Conservation (phyloP, 345 rosid species). For the Eucalyptus marginata region DNA sequence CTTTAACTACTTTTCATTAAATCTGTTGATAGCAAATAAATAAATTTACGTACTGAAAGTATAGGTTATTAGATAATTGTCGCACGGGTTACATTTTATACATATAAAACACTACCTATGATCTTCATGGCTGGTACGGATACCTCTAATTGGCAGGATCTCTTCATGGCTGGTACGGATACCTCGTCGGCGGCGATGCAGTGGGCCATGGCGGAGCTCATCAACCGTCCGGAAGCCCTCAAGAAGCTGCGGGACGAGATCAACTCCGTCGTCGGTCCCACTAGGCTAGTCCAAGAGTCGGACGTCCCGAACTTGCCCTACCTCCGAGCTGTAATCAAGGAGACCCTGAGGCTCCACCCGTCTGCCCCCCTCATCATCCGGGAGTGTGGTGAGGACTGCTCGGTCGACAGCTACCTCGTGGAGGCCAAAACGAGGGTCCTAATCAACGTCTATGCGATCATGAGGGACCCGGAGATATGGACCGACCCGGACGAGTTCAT, state of each 20-base stretch:
- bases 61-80: background rate
- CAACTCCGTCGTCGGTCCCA: background rate
- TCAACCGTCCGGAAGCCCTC: slow-evolving; percentile 3
- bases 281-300: slow-evolving; percentile 5
- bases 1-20: background rate
- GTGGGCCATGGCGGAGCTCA: slow-evolving; percentile 19
- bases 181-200: slow-evolving; percentile 7
- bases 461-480: slow-evolving; percentile 21
- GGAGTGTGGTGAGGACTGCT: slow-evolving; percentile 10
- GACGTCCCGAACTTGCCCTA: slow-evolving; percentile 10
- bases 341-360: slow-evolving; percentile 18
- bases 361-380: slow-evolving; percentile 2
- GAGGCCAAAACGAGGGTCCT: slow-evolving; percentile 11
- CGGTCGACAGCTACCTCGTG: slow-evolving; percentile 10
- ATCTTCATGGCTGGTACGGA: background rate
- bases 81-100: background rate
- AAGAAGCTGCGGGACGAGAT: slow-evolving; percentile 12
- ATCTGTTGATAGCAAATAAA: background rate
- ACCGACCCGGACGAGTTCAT: slow-evolving; percentile 7
- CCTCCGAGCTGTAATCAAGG: slow-evolving; percentile 16
- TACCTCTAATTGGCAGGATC: background rate
- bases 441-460: slow-evolving; percentile 19
- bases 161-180: slow-evolving; percentile 6
- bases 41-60: background rate
- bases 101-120: background rate